These are phyloP conservation scores for Penicillium sp. DNA, from an alignment of 2,329 filamentous ascomycete genomes.

Conservation along the genomic window DNA sequence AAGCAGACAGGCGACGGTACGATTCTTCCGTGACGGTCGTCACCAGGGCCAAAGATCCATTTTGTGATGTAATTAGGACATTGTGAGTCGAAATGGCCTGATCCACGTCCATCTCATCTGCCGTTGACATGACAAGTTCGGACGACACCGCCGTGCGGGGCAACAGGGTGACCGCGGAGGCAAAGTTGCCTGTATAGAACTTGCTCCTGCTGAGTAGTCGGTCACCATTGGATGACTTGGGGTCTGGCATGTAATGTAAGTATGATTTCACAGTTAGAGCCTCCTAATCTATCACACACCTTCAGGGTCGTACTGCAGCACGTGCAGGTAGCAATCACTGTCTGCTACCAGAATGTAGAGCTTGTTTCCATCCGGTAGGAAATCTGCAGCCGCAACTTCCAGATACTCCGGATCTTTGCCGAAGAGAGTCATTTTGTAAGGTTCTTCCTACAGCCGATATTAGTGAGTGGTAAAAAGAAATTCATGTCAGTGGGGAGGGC, in stretches of 20 bases:
- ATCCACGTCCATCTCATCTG: conserved; percentile 42
- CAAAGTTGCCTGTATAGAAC: conserved; percentile 81
- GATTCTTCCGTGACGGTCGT: conserved; percentile 74
- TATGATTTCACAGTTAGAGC: background rate
- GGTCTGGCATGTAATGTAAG: conserved; percentile 58
- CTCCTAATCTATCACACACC: conserved; percentile 57
- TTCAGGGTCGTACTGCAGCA: conserved; percentile 92
- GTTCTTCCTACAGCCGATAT: conserved; percentile 67
- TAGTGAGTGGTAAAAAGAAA: background rate
- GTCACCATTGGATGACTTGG: conserved; percentile 86
- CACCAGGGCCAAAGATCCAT: conserved; percentile 74
- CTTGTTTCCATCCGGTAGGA: conserved; percentile 80
- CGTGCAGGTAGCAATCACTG: conserved; percentile 79
- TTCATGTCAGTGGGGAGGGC: background rate
- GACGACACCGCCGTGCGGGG: conserved; percentile 60
- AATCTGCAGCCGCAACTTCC: conserved; percentile 78
- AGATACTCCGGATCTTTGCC: conserved; percentile 79
- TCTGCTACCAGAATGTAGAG: conserved; percentile 82
- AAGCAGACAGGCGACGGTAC: conserved; percentile 79
- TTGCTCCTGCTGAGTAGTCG: conserved; percentile 82
- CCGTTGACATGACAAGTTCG: conserved; percentile 33
- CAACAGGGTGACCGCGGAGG: conserved; percentile 72
- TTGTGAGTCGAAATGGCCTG: conserved; percentile 42
- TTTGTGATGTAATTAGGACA: conserved; percentile 70
- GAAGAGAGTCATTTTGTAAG: conserved; percentile 91